phyloP scores from a whole-genome alignment of 176 grass and related monocot species.

The Triticum turgidum region DNA sequence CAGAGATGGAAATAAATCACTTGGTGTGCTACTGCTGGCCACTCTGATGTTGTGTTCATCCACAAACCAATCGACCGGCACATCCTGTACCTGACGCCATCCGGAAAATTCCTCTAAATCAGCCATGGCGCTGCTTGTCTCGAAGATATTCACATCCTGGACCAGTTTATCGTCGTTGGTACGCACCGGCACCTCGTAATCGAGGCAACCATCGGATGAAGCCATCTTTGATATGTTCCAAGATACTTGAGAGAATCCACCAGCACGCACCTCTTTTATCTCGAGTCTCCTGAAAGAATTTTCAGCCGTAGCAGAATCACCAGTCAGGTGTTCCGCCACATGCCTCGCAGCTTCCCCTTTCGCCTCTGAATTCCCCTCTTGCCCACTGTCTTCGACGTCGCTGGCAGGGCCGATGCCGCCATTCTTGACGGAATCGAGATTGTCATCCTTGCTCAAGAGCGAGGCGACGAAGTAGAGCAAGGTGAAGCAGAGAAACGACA shows the following conservation, averaged over 20 bases:
- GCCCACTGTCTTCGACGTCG: background rate
- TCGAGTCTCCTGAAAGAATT: background rate
- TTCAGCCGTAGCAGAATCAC: background rate
- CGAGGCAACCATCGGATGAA: background rate
- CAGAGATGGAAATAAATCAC: background rate
- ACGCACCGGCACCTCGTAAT: background rate
- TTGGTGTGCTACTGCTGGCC: background rate
- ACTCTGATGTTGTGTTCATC: background rate
- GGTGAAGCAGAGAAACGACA: constrained; percentile 40
- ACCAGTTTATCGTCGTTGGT: background rate
- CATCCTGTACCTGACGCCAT: background rate
- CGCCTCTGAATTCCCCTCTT: background rate
- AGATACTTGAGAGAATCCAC: background rate
- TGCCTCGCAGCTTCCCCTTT: background rate
- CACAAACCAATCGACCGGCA: background rate
- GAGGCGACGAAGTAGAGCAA: constrained; percentile 23
- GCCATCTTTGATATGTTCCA: background rate
- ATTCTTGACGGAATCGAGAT: background rate
- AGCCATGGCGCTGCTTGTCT: background rate
- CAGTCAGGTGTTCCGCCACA: background rate
- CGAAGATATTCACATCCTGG: background rate
- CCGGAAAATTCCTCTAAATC: background rate
- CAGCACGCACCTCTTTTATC: constrained; percentile 15
- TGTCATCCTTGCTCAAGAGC: background rate
- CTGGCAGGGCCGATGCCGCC: background rate